Evolutionary conservation across 2,329 filamentous ascomycete species (phyloP), one percentile per base, ranked within the genome.

Genomic region (Penicillium hordei): DNA sequence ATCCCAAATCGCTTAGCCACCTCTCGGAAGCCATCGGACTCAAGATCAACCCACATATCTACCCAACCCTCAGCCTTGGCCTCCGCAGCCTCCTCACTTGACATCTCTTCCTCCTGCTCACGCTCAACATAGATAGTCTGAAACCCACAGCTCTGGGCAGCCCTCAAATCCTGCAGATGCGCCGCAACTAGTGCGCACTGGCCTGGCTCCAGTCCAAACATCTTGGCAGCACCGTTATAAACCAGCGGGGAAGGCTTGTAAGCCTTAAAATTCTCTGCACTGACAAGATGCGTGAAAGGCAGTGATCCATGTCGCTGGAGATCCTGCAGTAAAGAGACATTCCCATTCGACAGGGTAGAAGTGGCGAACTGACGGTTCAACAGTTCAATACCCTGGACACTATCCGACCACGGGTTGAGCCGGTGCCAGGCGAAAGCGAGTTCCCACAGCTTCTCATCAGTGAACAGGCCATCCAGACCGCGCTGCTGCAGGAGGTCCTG

Each of bases 181-280:
- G 90, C 86, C 17, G 91, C 90, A 21, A 94, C 89, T 84, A 94
- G 86, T 21, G 85, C 88, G 57, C 90, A 88, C 68, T 92, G 80
- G 2, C 71, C 70, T 0, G 86, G 82, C 59, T 81, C 65, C 42
- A 86, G 60, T 0, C 82, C 83, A 52, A 93, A 73, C 62, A 77
- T 79, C 56, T 78, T 73, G 2, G 81, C 88, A 0, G 88, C 89
- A 4, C 90, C 89, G 1, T 83, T 79, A 68, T 94, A 94, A 2
- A 88, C 86, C 51, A 72, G 78, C 8, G 84, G 82, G 59, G 84
- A 81, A 1, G 90, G 90, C 78, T 94, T 94, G 72, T 93, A 94
- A 0, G 84, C 85, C 44, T 80, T 77, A 69, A 93, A 93, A 61
- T 87, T 82, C 73, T 89, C 89, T 0, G 86, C 84, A 9, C 86